Evolutionary conservation across 805 yeast species (phyloP), one percentile per base, ranked within the genome.

Genomic region (Candida maris): DNA sequence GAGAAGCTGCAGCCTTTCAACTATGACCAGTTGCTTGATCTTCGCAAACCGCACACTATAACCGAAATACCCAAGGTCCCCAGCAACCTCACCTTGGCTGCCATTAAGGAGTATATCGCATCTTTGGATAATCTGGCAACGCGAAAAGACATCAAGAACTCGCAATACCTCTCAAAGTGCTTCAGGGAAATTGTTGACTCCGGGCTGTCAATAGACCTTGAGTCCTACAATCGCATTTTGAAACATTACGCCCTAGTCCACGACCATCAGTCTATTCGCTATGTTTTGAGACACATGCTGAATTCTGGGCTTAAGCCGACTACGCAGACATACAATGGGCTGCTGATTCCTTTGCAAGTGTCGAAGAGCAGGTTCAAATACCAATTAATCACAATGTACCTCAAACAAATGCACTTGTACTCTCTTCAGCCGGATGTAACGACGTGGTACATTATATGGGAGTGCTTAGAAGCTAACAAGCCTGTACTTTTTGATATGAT

Each of bases 361-460:
- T 24, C 48, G 7, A 27, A 8, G 2, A 27, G 39, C 26, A 24
- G 14, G 8, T 26, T 32, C 25, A 46, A 38, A 20, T 31, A 35
- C 27, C 37, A 37, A 23, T 8, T 48, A 24, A 35, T 41, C n/a
- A 26, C 32, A 15, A 25, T 34, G 34, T 48, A 45, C 29, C 34
- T 51, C 19, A 34, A 39, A 9, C 48, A 44, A 26, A 51, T 51
- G 46, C 30, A 35, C 9, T 21, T 22, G 13, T 38, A 33, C 19
- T 16, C 30, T 4, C 19, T 46, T n/a, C 23, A n/a, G 4, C 57
- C 55, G 1, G 39, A 49, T 24, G 21, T 42, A 12, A 48, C 49
- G 7, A 48, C 57, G 7, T 51, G 56, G 44, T 52, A 43, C 36
- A 48, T 51, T 8, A 31, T 51, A 12, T 42, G 48, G 19, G 27